Evolutionary conservation across 768 basidiomycete genomes (phyloP), one percentile per base, ranked within the genome.

Genomic region (Mycena alexandri): DNA sequence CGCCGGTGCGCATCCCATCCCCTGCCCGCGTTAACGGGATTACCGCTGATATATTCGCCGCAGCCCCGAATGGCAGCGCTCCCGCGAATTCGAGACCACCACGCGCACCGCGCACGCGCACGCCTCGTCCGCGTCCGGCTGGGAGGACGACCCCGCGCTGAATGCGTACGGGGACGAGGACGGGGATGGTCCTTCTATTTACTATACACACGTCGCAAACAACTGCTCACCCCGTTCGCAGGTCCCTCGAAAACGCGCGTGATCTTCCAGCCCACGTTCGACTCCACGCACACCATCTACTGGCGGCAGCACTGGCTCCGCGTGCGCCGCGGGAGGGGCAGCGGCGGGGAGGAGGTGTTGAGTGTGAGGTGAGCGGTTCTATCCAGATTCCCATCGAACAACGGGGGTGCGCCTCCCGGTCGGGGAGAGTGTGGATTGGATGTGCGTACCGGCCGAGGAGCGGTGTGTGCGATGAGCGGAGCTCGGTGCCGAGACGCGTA

Each of bases 241-340:
- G 85, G 88, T 8, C 89, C 86, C 69, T 86, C 86, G 44, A 91
- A 90, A 78, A 93, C 92, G 41, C 88, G 92, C 54, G 92, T 95
- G 46, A 89, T 94, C 69, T 95, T 95, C 84, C 93, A 94, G 79
- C 93, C 93, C 12, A 95, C 93, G 0, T 86, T 92, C 54, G 93
- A 95, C 77, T 93, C 93, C 13, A 95, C 93, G 1, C 93, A 95
- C 74, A 95, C 94, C 42, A 94, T 95, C 65, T 95, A 89, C 76
- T 95, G 94, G 82, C 85, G 86, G 50, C 90, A 91, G 0, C 93
- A 95, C 78, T 94, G 93, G 92, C 82, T 95, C 67, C 86, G 93
- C 38, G 90, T 95, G 24, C 83, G 87, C 48, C 85, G 93, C 5
- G 41, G 11, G 7, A 22, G 70, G 16, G 65, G 65, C 9, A 83